Evolutionary conservation across 2,329 filamentous ascomycete genomes (phyloP), one percentile per base, ranked within the genome.

Genomic region (Scopulariopsis brevicaulis): DNA sequence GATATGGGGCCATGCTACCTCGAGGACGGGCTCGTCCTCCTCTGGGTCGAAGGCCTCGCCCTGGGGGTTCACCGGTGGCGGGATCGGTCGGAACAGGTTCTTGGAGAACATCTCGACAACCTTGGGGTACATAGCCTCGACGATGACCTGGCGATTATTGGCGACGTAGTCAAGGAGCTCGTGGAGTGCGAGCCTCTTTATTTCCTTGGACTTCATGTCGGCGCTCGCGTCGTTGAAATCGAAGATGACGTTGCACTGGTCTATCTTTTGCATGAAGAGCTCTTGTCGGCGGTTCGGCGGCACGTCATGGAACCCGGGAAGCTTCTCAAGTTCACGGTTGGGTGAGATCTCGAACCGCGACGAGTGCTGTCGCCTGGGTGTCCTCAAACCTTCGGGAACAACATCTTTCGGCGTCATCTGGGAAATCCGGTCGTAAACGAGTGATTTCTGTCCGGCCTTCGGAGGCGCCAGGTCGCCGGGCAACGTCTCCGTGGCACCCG

Each of bases 131-230:
- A 99, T 99, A 58, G 92, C 90, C 71, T 99, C 94, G 2, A 92
- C 96, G 67, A 99, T 99, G 69, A 99, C 94, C 67, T 96, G 93
- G 65, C 94, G 84, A 71, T 99, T 99, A 74, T 97, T 97, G 66
- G 94, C 93, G 59, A 99, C 94, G 69, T 99, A 99, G 72, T 99
- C 94, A 63, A 99, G 82, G 61, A 99, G 79, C 71, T 99, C 94
- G 70, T 99, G 94, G 52, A 99, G 80, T 50, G 94, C 94, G 64
- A 99, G 77, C 67, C 94, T 84, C 79, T 99, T 99, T 80, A 99
- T 97, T 74, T 99, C 94, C 77, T 99, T 99, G 54, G 93, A 96
- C 73, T 99, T 99, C 92, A 99, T 97, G 70, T 99, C 94, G 64
- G 87, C 92, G 63, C 90, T 96, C 54, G 93, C 90, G 73, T 99